Conservation (phyloP, 371 early-diverging fungal species). For the Mortierella sp. region DNA sequence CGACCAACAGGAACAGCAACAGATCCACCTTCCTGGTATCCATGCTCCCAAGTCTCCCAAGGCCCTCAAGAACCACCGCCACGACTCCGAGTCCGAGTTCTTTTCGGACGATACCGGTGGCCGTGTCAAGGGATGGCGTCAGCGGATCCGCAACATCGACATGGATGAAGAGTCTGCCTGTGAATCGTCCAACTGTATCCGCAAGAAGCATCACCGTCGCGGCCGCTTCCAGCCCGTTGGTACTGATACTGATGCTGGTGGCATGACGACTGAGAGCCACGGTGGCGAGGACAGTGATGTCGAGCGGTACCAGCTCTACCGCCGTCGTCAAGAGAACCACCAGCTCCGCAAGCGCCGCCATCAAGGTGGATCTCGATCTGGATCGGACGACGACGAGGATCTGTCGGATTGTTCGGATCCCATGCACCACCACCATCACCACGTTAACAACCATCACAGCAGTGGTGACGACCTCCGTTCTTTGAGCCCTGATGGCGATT, state of each 20-base stretch:
- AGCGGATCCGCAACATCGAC: conserved; percentile 33
- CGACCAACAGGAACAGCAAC: conserved; percentile 27
- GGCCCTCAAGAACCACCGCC: conserved; percentile 47
- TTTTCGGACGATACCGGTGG: conserved; percentile 50
- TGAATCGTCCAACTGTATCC: conserved; percentile 52
- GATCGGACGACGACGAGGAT: conserved; percentile 27
- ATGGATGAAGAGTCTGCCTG: conserved; percentile 45
- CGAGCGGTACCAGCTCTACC: conserved; percentile 36
- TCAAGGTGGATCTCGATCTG: background rate
- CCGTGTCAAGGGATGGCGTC: conserved; percentile 55
- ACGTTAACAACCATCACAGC: background rate
- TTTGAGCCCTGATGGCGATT: conserved; percentile 37
- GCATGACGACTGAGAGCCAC: background rate
- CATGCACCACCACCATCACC: conserved; percentile 15
- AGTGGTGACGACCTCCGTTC: conserved; percentile 17
- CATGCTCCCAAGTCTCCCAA: conserved; percentile 46
- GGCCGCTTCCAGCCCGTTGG: conserved; percentile 30
- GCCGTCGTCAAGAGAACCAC: conserved; percentile 11
- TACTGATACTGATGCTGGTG: conserved; percentile 32
- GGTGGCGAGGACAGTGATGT: conserved; percentile 51
- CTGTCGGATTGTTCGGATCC: conserved; percentile 46
- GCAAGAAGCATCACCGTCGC: conserved; percentile 35
- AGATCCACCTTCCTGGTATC: conserved; percentile 27
- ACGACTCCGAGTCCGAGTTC: conserved; percentile 41
- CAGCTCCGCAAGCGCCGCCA: conserved; percentile 9